Evolutionary conservation across 2,329 filamentous ascomycete genomes (phyloP).

Genomic region (Trichoderma sp.): DNA sequence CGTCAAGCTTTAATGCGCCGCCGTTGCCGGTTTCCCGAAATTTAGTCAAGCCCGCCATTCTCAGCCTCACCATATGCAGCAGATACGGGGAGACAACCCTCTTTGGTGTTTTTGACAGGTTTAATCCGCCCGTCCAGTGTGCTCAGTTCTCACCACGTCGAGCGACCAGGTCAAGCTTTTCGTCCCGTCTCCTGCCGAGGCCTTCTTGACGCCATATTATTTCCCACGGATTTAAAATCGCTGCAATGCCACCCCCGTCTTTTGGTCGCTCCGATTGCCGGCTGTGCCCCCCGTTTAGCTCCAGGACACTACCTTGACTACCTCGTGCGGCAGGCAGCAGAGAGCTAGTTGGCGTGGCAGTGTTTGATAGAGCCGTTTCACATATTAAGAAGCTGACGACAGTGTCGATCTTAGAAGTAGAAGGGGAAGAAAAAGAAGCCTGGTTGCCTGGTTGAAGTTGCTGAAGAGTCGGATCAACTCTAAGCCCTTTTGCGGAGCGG

Average conservation of each 20-base stretch:
- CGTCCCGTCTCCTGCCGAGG: neutral
- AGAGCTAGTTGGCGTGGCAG: neutral
- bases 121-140: neutral
- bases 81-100: neutral
- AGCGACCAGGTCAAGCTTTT: neutral
- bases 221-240: neutral
- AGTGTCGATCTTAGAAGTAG: neutral
- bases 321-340: neutral
- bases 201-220: neutral
- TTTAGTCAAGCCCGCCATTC: neutral
- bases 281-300: neutral
- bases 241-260: neutral
- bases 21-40: slow-evolving; percentile 10
- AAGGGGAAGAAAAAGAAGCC: neutral
- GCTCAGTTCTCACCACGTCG: neutral
- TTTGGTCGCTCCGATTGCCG: neutral
- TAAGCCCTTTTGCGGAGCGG: neutral
- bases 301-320: neutral
- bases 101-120: neutral
- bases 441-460: neutral
- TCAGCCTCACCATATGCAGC: neutral
- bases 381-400: neutral
- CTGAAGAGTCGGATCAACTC: neutral
- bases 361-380: neutral
- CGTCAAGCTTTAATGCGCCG: neutral